Evolutionary conservation across 371 early-diverging fungal species (phyloP).

Genomic region (Apophysomyces trapeziformis): DNA sequence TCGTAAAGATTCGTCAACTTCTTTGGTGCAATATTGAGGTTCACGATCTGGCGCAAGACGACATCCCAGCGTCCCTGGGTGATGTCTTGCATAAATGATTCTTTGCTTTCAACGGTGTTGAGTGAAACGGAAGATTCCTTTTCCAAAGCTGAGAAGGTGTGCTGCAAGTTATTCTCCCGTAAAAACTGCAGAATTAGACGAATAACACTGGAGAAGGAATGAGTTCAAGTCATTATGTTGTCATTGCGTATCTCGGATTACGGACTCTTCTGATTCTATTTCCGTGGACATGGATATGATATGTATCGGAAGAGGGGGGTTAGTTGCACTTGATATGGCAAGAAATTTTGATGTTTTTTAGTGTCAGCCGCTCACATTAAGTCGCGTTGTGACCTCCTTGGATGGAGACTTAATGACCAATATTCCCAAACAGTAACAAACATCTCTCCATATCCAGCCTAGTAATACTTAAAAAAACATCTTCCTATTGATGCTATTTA

Average conservation of each 20-base stretch:
- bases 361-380: too few species aligned
- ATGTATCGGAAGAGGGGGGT: too few species aligned
- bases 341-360: too few species aligned
- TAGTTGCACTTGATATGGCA: too few species aligned
- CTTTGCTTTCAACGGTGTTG: slow-evolving; percentile 87
- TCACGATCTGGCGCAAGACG: slow-evolving; percentile 73
- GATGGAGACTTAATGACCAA: too few species aligned
- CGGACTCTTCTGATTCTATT: slow-evolving; percentile 35
- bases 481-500: too few species aligned
- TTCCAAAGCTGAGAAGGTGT: slow-evolving; percentile 80
- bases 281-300: slow-evolving; percentile 26
- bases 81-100: slow-evolving; percentile 76
- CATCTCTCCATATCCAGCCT: too few species aligned
- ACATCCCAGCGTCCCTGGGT: slow-evolving; percentile 85
- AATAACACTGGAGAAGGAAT: slow-evolving; percentile 56
- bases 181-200: slow-evolving; percentile 90
- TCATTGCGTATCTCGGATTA: not conserved
- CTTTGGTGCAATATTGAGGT: slow-evolving; percentile 69
- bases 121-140: slow-evolving; percentile 79
- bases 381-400: too few species aligned
- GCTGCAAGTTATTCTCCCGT: slow-evolving; percentile 84
- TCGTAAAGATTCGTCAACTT: slow-evolving; percentile 89
- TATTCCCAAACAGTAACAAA: too few species aligned
- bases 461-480: too few species aligned
- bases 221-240: not conserved